Evolutionary conservation across 2,329 filamentous ascomycete species (phyloP).

Genomic region (Colletotrichum australisinense): DNA sequence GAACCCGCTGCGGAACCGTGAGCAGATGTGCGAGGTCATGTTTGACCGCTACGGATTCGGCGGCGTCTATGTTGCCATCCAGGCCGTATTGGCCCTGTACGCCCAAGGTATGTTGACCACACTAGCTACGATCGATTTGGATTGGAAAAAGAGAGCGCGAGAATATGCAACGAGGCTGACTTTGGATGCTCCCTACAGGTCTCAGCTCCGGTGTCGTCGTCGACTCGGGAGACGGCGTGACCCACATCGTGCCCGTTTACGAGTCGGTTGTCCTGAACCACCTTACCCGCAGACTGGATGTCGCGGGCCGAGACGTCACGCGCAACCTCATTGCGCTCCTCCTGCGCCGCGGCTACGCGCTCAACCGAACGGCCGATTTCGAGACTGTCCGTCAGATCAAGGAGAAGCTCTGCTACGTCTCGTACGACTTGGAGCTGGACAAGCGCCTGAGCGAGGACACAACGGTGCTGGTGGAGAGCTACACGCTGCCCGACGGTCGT

Average conservation of each 20-base stretch:
- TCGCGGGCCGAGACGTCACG: constrained; percentile 97
- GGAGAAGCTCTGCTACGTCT: constrained; percentile 99
- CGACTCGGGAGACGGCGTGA: constrained; percentile 97
- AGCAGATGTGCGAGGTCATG: constrained; percentile 99
- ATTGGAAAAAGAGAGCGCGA: not conserved
- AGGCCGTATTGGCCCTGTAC: constrained; percentile 95
- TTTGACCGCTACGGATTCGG: constrained; percentile 97
- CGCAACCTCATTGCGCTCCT: constrained; percentile 96
- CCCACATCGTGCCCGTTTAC: constrained; percentile 98
- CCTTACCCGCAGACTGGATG: constrained; percentile 91
- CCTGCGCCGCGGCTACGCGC: constrained; percentile 91
- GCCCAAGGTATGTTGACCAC: constrained; percentile 78
- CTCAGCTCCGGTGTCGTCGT: constrained; percentile 96
- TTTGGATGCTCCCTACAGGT: constrained; percentile 58
- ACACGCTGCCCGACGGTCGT: constrained; percentile 95
- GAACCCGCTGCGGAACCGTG: constrained; percentile 96
- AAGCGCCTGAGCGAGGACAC: constrained; percentile 97
- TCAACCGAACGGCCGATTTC: constrained; percentile 98
- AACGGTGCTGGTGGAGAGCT: constrained; percentile 95
- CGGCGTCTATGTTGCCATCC: constrained; percentile 97
- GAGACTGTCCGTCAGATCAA: constrained; percentile 99
- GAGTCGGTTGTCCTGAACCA: constrained; percentile 98
- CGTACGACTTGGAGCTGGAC: constrained; percentile 96
- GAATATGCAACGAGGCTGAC: constrained; percentile 7
- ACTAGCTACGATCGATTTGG: not conserved